Percentiles rank a stretch among this genome's conserved stretches.
These are phyloP conservation scores for Naganishia friedmannii DNA, from an alignment of 768 basidiomycete species.

Conservation along the genomic window DNA sequence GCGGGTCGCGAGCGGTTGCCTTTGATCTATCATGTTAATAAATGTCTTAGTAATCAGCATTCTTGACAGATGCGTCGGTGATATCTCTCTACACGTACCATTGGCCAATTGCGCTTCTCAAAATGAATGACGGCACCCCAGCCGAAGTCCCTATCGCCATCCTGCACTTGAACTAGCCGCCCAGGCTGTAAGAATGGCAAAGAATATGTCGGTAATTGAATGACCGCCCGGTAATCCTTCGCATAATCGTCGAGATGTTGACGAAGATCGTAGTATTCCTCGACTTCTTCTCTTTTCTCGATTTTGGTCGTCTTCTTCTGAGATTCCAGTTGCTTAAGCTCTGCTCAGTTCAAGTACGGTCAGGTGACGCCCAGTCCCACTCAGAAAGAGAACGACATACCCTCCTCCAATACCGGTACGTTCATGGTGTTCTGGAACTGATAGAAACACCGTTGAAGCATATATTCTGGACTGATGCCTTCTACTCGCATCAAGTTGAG, in stretches of 20 bases:
- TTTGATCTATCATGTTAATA: slow-evolving; percentile 36
- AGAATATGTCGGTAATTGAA: slow-evolving; percentile 93
- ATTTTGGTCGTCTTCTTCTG: slow-evolving; percentile 60
- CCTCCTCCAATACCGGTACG: slow-evolving; percentile 66
- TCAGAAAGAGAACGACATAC: slow-evolving; percentile 56
- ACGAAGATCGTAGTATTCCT: slow-evolving; percentile 88
- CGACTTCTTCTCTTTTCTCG: slow-evolving; percentile 75
- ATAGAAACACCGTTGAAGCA: slow-evolving; percentile 96
- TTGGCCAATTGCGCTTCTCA: slow-evolving; percentile 63
- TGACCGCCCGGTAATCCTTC: slow-evolving; percentile 82
- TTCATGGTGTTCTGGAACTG: slow-evolving; percentile 94
- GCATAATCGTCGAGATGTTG: slow-evolving; percentile 86
- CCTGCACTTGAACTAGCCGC: slow-evolving; percentile 83
- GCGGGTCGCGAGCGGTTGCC: slow-evolving; percentile 61
- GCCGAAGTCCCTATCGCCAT: slow-evolving; percentile 84
- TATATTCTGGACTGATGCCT: slow-evolving; percentile 94
- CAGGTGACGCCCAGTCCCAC: not conserved
- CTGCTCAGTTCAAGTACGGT: not conserved
- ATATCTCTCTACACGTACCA: not conserved
- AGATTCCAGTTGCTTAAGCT: slow-evolving; percentile 10
- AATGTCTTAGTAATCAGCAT: not conserved
- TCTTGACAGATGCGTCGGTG: not conserved
- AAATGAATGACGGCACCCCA: slow-evolving; percentile 95
- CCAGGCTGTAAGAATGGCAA: slow-evolving; percentile 90
- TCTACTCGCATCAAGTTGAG: slow-evolving; percentile 98